Conservation (phyloP, 1,284 basidiomycete species). For the Tilletia caries region DNA sequence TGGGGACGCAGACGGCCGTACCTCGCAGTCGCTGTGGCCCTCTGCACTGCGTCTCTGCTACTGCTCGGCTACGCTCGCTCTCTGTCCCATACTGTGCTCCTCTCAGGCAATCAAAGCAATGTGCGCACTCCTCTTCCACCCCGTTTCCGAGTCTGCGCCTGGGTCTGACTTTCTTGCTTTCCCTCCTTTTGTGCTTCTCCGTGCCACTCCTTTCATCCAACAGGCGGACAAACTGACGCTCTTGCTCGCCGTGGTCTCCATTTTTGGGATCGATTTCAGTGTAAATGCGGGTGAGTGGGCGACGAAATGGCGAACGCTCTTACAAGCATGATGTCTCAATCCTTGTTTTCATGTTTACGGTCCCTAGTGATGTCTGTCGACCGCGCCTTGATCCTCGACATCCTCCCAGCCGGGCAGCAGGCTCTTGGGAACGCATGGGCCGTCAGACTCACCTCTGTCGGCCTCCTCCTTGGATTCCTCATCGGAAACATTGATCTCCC, state of each 20-base stretch:
- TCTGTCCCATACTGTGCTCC: constrained; percentile 27
- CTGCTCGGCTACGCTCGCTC: constrained; percentile 50
- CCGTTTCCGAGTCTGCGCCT: not conserved
- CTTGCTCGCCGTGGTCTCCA: constrained; percentile 74
- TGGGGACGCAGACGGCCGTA: constrained; percentile 54
- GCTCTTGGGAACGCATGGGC: constrained; percentile 92
- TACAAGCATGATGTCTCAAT: no score
- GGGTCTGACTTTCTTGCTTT: not conserved
- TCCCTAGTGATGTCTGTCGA: constrained; percentile 57
- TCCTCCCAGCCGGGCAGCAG: constrained; percentile 65
- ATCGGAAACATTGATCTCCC: constrained; percentile 46
- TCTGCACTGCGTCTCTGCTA: constrained; percentile 46
- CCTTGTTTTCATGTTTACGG: not conserved
- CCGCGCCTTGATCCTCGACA: constrained; percentile 71
- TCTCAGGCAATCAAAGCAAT: constrained; percentile 9
- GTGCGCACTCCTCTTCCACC: not conserved
- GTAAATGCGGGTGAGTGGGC: constrained; percentile 67
- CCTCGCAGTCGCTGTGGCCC: constrained; percentile 43
- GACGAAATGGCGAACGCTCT: not conserved
- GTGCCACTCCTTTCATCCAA: constrained; percentile 20
- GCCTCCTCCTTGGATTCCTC: constrained; percentile 45
- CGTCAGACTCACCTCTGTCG: constrained; percentile 65
- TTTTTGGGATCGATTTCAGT: constrained; percentile 87
- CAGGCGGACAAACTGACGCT: constrained; percentile 61
- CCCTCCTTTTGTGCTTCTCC: not conserved